Evolutionary conservation across 2,329 filamentous ascomycete genomes (phyloP).

Genomic region (Talaromyces sp.): DNA sequence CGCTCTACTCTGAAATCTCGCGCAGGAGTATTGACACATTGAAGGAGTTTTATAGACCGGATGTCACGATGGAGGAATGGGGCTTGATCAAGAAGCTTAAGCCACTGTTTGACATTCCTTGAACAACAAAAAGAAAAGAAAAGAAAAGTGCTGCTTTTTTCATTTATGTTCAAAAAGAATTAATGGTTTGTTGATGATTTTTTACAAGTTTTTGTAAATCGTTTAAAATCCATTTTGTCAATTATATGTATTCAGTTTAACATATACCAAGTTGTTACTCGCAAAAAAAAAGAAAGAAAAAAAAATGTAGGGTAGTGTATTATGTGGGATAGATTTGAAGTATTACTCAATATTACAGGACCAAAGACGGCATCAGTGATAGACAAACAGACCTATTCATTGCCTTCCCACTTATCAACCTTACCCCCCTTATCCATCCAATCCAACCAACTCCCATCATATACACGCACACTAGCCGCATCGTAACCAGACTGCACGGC

Average conservation of each 20-base stretch:
- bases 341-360: not conserved
- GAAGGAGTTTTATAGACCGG: constrained; percentile 89
- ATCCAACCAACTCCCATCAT: constrained; percentile 59
- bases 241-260: not conserved
- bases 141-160: not conserved
- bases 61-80: constrained; percentile 93
- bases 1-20: constrained; percentile 81
- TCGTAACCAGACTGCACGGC: constrained; percentile 73
- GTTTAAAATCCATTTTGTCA: not conserved
- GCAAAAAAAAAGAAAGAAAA: not conserved
- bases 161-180: not conserved
- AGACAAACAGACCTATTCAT: constrained; percentile 13
- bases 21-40: constrained; percentile 86
- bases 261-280: not conserved
- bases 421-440: constrained; percentile 72
- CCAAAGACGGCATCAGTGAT: not conserved
- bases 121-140: constrained; percentile 22
- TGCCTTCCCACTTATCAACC: constrained; percentile 45
- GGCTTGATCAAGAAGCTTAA: constrained; percentile 91
- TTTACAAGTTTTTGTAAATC: not conserved
- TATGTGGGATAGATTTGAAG: not conserved
- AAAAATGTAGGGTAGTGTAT: not conserved
- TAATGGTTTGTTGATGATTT: not conserved
- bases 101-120: constrained; percentile 83
- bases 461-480: constrained; percentile 54